A percentile compares a stretch with the other conserved stretches of the same genome.
Conservation (phyloP, 495 filamentous ascomycete species). For the Tuber magnatum region DNA sequence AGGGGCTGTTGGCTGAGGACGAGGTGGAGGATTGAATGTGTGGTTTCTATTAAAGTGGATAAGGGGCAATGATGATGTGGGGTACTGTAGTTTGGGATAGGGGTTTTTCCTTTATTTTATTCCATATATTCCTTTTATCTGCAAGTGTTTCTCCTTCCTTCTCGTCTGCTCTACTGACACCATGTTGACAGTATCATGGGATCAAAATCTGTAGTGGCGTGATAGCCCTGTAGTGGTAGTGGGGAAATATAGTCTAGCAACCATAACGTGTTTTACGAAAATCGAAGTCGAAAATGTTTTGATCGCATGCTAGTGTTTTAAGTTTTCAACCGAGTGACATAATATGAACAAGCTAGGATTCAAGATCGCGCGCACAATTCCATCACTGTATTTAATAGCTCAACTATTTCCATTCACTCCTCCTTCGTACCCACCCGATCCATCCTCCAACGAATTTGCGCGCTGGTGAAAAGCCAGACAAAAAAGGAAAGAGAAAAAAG, state of each 20-base stretch:
- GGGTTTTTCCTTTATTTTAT: background rate
- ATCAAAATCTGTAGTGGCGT: background rate
- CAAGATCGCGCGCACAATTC: background rate
- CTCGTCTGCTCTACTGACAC: background rate
- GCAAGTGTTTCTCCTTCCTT: background rate
- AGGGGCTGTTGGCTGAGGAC: slow-evolving; percentile 35
- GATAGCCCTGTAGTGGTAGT: background rate
- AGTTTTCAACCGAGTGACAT: background rate
- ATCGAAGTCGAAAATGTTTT: background rate
- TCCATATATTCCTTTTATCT: background rate
- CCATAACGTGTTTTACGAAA: background rate
- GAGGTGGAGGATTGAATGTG: slow-evolving; percentile 34
- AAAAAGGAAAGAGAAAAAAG: background rate
- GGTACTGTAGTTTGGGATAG: background rate
- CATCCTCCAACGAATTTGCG: background rate
- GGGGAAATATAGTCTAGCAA: background rate
- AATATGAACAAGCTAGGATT: background rate
- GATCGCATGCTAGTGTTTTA: background rate
- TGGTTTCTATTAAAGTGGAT: background rate
- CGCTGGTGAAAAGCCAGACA: background rate
- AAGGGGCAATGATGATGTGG: background rate
- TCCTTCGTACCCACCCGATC: background rate
- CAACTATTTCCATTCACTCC: background rate
- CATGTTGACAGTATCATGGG: background rate
- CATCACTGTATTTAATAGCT: background rate